These are phyloP conservation scores for Herpetomonas tarakana DNA, from an alignment of 208 protist genomes.

Conservation along the genomic window DNA sequence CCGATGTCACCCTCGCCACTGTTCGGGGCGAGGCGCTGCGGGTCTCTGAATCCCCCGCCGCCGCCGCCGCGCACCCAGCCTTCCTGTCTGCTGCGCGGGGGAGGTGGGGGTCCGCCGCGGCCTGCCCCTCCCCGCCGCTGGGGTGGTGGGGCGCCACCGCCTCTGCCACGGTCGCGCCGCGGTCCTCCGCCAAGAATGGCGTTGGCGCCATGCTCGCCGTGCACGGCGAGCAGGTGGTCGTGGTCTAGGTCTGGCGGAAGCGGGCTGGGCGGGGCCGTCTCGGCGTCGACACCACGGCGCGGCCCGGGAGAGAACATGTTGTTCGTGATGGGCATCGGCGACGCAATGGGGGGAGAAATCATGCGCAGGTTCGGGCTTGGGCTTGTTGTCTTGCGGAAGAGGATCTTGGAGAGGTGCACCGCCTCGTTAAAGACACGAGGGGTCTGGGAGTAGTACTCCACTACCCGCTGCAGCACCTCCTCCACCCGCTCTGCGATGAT, in stretches of 20 bases:
- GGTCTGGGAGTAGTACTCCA: constrained; percentile 59
- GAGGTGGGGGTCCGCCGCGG: constrained; percentile 10
- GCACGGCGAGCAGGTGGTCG: constrained; percentile 25
- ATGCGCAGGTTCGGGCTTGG: constrained; percentile 50
- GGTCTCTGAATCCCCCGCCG: constrained; percentile 5
- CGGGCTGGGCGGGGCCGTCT: constrained; percentile 49
- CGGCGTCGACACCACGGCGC: constrained; percentile 14
- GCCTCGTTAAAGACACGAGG: constrained; percentile 83
- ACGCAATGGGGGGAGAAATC: constrained; percentile 73
- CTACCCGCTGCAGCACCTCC: constrained; percentile 71
- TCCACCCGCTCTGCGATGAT: constrained; percentile 82
- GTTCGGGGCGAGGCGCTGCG: not conserved
- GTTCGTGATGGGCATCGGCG: constrained; percentile 71
- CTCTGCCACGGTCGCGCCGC: constrained; percentile 7
- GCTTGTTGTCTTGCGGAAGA: constrained; percentile 82
- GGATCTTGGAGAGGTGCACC: constrained; percentile 87
- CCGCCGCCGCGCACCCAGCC: constrained; percentile 10
- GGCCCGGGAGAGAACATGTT: constrained; percentile 29
- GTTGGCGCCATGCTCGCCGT: not conserved
- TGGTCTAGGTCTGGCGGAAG: constrained; percentile 30
- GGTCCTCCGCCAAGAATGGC: not conserved
- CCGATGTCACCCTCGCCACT: constrained; percentile 10
- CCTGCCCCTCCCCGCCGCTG: constrained; percentile 3
- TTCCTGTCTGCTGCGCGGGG: constrained; percentile 21
- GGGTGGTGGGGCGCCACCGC: constrained; percentile 9